These are phyloP conservation scores for Lotus japonicus DNA, from an alignment of 306 rosid species.

Conservation along the genomic window DNA sequence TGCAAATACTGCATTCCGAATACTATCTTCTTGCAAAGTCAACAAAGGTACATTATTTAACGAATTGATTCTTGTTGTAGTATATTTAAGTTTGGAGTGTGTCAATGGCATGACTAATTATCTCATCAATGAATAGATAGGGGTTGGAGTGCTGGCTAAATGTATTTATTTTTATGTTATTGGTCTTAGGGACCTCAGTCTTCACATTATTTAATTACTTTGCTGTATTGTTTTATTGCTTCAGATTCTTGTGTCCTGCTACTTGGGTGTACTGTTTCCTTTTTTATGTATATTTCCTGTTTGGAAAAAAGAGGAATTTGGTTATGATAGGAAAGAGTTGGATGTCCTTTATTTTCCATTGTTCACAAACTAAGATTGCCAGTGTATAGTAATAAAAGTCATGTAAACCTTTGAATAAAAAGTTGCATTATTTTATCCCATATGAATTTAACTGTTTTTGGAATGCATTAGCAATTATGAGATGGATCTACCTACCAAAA, in stretches of 20 bases:
- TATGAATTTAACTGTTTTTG: not conserved
- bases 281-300: not conserved
- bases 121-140: not conserved
- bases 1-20: constrained; percentile 68
- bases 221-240: not conserved
- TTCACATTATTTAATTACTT: not conserved
- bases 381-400: not conserved
- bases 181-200: not conserved
- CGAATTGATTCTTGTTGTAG: not conserved
- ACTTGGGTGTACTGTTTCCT: not conserved
- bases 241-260: not conserved
- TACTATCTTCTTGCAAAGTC: constrained; percentile 92
- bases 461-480: not conserved
- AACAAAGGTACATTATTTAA: constrained; percentile 64
- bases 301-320: not conserved
- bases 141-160: not conserved
- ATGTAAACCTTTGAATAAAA: not conserved
- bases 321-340: not conserved
- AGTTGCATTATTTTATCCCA: not conserved
- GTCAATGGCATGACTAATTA: not conserved
- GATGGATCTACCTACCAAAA: not conserved
- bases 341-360: not conserved
- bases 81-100: not conserved
- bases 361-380: not conserved
- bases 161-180: not conserved